Percentiles rank a stretch among this genome's conserved stretches.
Evolutionary conservation across 805 yeast genomes (phyloP).

Genomic region (Metschnikowia dekortorum): DNA sequence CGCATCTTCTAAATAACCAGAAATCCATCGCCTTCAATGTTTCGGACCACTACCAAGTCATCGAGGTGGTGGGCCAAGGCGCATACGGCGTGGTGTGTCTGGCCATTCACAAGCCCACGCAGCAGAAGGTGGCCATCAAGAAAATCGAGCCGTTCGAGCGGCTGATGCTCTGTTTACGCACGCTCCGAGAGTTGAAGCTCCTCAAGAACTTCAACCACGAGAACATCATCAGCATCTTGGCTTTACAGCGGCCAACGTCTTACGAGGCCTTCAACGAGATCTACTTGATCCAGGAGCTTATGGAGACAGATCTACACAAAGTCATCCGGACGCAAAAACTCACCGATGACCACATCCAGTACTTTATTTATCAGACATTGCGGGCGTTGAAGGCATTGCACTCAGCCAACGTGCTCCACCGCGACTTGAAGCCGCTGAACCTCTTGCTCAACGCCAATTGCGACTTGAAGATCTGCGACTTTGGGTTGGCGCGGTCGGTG

Average conservation of each 20-base stretch:
- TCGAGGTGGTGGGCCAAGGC: slow-evolving; percentile 89
- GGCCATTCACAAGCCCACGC: slow-evolving; percentile 81
- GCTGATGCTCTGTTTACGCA: slow-evolving; percentile 82
- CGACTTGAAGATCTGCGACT: slow-evolving; percentile 90
- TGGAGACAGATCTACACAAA: slow-evolving; percentile 84
- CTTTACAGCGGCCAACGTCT: slow-evolving; percentile 77
- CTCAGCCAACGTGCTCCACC: slow-evolving; percentile 88
- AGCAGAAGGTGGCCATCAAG: slow-evolving; percentile 90
- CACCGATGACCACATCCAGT: slow-evolving; percentile 91
- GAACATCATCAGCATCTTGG: slow-evolving; percentile 84
- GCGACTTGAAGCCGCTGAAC: slow-evolving; percentile 90
- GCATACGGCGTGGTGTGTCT: slow-evolving; percentile 94
- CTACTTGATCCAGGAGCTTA: slow-evolving; percentile 79
- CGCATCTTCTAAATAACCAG: slow-evolving; percentile 6
- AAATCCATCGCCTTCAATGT: slow-evolving; percentile 66
- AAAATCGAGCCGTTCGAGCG: slow-evolving; percentile 91
- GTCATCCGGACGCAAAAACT: slow-evolving; percentile 78
- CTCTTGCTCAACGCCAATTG: slow-evolving; percentile 84
- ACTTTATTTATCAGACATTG: slow-evolving; percentile 85
- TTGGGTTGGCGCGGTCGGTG: slow-evolving; percentile 77
- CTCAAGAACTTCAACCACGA: slow-evolving; percentile 90
- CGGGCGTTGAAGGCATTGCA: slow-evolving; percentile 89
- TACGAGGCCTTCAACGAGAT: slow-evolving; percentile 81
- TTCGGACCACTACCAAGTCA: slow-evolving; percentile 78
- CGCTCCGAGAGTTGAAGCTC: slow-evolving; percentile 83